Base-by-base conservation (phyloP, 2,329 filamentous ascomycete genomes). In the Trichoderma oligosporum region DNA sequence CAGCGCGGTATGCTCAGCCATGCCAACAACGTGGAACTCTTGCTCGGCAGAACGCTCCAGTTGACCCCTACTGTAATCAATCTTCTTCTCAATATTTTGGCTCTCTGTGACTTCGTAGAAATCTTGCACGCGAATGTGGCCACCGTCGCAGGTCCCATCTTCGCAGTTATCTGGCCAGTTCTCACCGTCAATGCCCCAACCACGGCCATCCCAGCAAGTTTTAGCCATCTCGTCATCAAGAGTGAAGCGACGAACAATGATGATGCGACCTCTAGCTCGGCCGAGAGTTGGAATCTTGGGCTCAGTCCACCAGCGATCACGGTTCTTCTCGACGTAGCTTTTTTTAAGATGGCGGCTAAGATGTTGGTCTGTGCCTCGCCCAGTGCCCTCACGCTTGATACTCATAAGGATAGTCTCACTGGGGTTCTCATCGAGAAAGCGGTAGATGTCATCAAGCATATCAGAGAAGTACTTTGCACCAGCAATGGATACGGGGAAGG, bases 151-250 rank as follows among this genome's bases (percentile, higher is more conserved):
- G 31, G 78, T 78, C 56, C 88, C 87, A 67, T 95, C 85, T 29
- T 87, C 84, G 61, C 89, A 90, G 74, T 97, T 97, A 74, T 97
- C 88, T 0, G 89, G 90, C 93, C 93, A 97, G 48, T 70, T 70
- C 61, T 81, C 78, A 20, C 79, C 83, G 68, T 87, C 83, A 45
- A 87, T 79, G 41, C 80, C 84, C 72, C 76, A 83, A 46, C 81
- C 82, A 6, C 68, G 65, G 31, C 74, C 77, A 38, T 74, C 76
- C 72, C 81, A 77, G 66, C 81, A 78, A 20, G 68, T 65, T 61
- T 77, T 64, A 38, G 65, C 74, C 46, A 86, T 71, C 9, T 74
- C 73, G 59, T 82, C 77, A 62, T 86, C 81, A 56, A 93, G 75
- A 35, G 71, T 75, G 75, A 96, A 97, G 48, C 94, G 86, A 25